phyloP scores from a whole-genome alignment of 1,139 yeast genomes.

The Nematodospora anomalae region DNA sequence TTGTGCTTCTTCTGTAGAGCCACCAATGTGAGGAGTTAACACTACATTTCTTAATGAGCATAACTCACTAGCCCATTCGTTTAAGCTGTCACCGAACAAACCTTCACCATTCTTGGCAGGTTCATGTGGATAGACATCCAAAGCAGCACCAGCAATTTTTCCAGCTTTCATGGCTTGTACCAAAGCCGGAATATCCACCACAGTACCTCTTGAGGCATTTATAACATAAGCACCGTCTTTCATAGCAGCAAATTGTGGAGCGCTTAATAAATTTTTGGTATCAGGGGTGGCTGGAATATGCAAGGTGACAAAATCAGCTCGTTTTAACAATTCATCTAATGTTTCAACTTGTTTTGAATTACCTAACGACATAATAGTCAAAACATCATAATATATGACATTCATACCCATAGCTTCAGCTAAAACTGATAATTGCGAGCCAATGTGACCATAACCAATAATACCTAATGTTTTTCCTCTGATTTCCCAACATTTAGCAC shows the following conservation, averaged over 20 bases:
- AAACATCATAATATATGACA: constrained; percentile 87
- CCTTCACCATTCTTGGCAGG: constrained; percentile 96
- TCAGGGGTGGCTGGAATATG: constrained; percentile 97
- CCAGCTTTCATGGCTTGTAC: constrained; percentile 90
- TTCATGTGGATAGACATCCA: constrained; percentile 96
- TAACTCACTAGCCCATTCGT: constrained; percentile 83
- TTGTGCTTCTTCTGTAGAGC: constrained; percentile 99
- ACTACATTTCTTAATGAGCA: constrained; percentile 83
- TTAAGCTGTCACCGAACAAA: constrained; percentile 68
- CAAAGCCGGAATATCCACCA: constrained; percentile 92
- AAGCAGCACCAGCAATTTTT: constrained; percentile 95
- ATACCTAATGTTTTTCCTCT: constrained; percentile 98
- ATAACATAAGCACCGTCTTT: constrained; percentile 92
- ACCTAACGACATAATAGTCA: constrained; percentile 95
- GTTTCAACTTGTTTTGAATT: constrained; percentile 91
- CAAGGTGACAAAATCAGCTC: constrained; percentile 85
- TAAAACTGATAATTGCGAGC: constrained; percentile 91
- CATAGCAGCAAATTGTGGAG: constrained; percentile 94
- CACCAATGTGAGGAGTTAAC: constrained; percentile 97
- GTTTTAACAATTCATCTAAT: constrained; percentile 74
- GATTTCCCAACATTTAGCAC: constrained; percentile 96
- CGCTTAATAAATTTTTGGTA: constrained; percentile 84
- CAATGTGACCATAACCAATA: constrained; percentile 97
- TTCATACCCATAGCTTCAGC: constrained; percentile 99
- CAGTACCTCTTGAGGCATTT: constrained; percentile 98